Base-by-base conservation (phyloP, 208 protist genomes). In the Leishmania amazonensis region DNA sequence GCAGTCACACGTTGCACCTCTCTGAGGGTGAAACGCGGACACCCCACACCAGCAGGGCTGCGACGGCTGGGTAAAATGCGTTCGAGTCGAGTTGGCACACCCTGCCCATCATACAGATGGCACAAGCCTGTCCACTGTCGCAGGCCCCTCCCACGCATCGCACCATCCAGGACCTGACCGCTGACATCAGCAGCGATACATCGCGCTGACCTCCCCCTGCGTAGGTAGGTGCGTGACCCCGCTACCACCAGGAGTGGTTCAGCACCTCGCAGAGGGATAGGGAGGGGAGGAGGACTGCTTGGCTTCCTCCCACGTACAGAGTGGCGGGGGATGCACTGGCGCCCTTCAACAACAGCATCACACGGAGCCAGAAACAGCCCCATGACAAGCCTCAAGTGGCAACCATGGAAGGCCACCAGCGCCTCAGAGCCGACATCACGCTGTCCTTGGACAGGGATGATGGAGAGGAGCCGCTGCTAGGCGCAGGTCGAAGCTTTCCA, bases 351-450 rank as follows among this genome's bases (percentile, higher is more conserved):
- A 62, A 28, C 60, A 31, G 60, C 24, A 11, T 38, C n/a, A 28
- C 60, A 38, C 38, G 28, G 60, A 38, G n/a, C 13, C n/a, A 24
- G 9, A 73, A 9, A 13, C 4, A 51, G 49, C 2, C 45, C 0
- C 65, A 28, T 35, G 24, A 31, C 2, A 73, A 73, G 7, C 11
- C 24, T 73, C 24, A 78, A 31, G 8, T 73, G 31, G 9, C 28
- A 38, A 75, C 5, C 54, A 82, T 13, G 0, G 75, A 78, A 38
- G 78, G 17, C 76, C 76, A 78, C 75, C 74, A 82, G 5, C 42
- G 3, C 40, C 54, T 77, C 28, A 54, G 13, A 31, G 73, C 60
- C 8, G 45, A 40, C 57, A 73, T 47, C 17, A 47, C 64, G 8
- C 65, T 3, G 24, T n/a, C 40, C 28, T 24, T 31, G 6, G n/a